These are phyloP conservation scores for Strobilomyces confusus DNA, from an alignment of 768 basidiomycete species.

Conservation along the genomic window DNA sequence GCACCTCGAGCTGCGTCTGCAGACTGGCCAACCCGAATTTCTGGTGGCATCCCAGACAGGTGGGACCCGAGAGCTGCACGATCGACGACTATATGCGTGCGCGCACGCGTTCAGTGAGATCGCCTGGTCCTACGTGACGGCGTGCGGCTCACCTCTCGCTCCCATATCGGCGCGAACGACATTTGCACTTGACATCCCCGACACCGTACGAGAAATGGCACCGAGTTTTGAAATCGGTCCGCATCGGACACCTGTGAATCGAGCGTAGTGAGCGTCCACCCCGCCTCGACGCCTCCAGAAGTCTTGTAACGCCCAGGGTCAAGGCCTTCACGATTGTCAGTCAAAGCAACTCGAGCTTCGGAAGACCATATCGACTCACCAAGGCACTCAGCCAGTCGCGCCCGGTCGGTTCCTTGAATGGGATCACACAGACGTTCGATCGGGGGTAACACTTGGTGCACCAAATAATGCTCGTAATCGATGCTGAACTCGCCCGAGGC, in stretches of 20 bases:
- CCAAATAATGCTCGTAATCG: constrained; percentile 89
- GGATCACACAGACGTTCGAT: constrained; percentile 94
- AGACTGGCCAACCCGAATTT: constrained; percentile 57
- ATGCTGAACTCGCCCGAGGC: constrained; percentile 59
- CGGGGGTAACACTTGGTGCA: constrained; percentile 89
- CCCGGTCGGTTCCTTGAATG: constrained; percentile 91
- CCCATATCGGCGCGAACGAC: constrained; percentile 55
- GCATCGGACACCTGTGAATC: constrained; percentile 87
- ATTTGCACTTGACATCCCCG: constrained; percentile 61
- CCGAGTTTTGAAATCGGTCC: constrained; percentile 79
- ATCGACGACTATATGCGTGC: constrained; percentile 52
- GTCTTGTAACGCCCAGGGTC: constrained; percentile 55
- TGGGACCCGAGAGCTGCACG: constrained; percentile 58
- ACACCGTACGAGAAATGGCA: constrained; percentile 73
- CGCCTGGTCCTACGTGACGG: background rate
- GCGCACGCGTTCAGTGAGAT: background rate
- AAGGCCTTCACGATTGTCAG: constrained; percentile 39
- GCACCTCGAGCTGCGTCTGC: constrained; percentile 79
- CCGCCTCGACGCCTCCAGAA: constrained; percentile 50
- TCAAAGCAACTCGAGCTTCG: background rate
- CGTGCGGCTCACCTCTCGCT: constrained; percentile 47
- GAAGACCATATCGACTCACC: constrained; percentile 44
- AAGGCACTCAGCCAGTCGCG: constrained; percentile 91
- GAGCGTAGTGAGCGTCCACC: constrained; percentile 62
- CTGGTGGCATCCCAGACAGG: constrained; percentile 65